phyloP scores from a whole-genome alignment of 257 asterid species.

The Anisodus tanguticus region DNA sequence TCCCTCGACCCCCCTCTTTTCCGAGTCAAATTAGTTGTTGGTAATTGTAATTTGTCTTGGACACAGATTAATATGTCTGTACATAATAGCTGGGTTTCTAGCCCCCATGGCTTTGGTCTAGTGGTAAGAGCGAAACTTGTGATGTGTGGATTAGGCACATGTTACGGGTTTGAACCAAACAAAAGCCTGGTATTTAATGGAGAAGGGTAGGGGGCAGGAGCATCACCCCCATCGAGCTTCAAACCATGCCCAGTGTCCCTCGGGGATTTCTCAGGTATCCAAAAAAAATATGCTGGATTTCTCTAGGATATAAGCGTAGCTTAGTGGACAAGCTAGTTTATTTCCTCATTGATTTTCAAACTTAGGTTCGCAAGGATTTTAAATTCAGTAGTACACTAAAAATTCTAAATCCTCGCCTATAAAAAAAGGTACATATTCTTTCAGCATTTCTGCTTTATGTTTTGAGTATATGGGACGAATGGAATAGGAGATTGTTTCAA shows the following conservation, averaged over 20 bases:
- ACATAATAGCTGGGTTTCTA: background rate
- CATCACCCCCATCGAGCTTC: background rate
- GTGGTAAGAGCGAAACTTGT: background rate
- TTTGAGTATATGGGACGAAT: background rate
- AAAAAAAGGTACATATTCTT: background rate
- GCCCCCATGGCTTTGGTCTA: background rate
- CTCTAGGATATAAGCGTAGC: background rate
- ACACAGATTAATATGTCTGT: background rate
- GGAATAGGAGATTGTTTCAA: background rate
- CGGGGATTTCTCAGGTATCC: background rate
- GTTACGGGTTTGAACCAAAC: background rate
- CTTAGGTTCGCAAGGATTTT: background rate
- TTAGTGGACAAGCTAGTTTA: constrained; percentile 22
- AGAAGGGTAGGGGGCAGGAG: background rate
- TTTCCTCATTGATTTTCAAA: background rate
- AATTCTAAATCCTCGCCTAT: background rate
- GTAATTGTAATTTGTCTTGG: background rate
- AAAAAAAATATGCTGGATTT: background rate
- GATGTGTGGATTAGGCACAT: background rate
- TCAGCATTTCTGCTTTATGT: background rate
- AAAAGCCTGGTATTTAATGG: background rate
- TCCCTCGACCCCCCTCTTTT: background rate
- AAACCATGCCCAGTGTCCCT: background rate
- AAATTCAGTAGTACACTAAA: background rate
- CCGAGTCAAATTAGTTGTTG: background rate